phyloP scores from a whole-genome alignment of 2,329 filamentous ascomycete species.

The Gliomastix tumulicola region DNA sequence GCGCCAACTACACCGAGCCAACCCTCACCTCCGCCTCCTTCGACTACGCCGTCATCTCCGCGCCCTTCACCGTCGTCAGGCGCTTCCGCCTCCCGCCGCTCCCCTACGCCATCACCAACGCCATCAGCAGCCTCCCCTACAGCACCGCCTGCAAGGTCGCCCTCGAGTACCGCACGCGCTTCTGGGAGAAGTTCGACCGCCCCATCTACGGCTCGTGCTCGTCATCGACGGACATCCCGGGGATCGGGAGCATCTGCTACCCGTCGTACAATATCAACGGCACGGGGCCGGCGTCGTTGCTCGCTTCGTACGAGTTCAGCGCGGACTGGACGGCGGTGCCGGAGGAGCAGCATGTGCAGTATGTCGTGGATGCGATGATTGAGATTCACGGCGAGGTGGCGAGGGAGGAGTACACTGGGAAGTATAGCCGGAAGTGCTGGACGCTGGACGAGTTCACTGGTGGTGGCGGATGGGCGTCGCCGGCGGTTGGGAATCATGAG shows the following conservation, averaged over 20 bases:
- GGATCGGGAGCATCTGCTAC: slow-evolving; percentile 58
- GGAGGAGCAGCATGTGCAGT: slow-evolving; percentile 55
- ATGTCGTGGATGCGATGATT: slow-evolving; percentile 56
- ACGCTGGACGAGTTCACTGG: slow-evolving; percentile 51
- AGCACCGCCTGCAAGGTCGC: slow-evolving; percentile 48
- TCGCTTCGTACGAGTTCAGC: slow-evolving; percentile 50
- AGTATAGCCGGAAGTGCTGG: slow-evolving; percentile 61
- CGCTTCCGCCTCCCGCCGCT: slow-evolving; percentile 48
- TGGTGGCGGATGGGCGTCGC: slow-evolving; percentile 56
- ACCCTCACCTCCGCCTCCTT: slow-evolving; percentile 35
- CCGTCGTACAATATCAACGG: slow-evolving; percentile 61
- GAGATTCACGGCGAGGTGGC: background rate
- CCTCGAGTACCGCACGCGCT: slow-evolving; percentile 60
- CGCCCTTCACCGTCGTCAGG: slow-evolving; percentile 58
- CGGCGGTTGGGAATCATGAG: slow-evolving; percentile 58
- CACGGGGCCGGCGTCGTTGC: slow-evolving; percentile 53
- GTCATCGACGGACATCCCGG: slow-evolving; percentile 47
- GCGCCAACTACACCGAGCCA: slow-evolving; percentile 28
- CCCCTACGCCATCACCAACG: slow-evolving; percentile 31
- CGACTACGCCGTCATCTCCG: slow-evolving; percentile 61
- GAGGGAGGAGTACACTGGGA: slow-evolving; percentile 8
- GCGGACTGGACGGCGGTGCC: slow-evolving; percentile 35
- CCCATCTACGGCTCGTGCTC: slow-evolving; percentile 60
- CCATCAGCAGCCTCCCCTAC: slow-evolving; percentile 40
- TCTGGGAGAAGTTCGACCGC: slow-evolving; percentile 43